Evolutionary conservation across 108 stramenopile genomes (phyloP).

Genomic region (Mediolabrus comicus): DNA sequence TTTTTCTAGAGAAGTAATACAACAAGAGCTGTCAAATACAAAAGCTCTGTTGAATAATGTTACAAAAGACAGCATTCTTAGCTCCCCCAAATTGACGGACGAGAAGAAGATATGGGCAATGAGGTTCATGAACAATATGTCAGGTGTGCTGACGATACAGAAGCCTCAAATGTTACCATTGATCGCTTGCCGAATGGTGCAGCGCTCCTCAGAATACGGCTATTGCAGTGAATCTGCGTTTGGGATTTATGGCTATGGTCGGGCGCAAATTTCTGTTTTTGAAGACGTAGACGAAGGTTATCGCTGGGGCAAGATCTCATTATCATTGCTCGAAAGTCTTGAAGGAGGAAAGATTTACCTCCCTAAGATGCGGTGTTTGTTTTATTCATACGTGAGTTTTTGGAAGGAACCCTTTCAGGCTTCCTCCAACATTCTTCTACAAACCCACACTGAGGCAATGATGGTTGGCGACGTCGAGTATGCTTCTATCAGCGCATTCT

Average conservation of each 20-base stretch:
- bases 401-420: not conserved
- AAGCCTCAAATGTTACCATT: not conserved
- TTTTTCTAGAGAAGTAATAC: not conserved
- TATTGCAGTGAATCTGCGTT: slow-evolving; percentile 15
- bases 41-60: not conserved
- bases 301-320: slow-evolving; percentile 13
- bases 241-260: slow-evolving; percentile 11
- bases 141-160: not conserved
- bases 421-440: not conserved
- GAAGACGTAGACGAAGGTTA: slow-evolving; percentile 22
- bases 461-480: not conserved
- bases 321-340: slow-evolving; percentile 8
- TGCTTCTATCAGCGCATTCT: not conserved
- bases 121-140: not conserved
- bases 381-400: not conserved
- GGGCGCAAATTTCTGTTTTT: slow-evolving; percentile 6
- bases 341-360: not conserved
- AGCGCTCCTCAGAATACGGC: slow-evolving; percentile 20
- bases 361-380: not conserved
- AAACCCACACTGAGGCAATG: not conserved
- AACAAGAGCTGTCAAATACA: not conserved
- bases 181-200: slow-evolving; percentile 20
- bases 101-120: slow-evolving; percentile 1
- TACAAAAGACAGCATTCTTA: not conserved
- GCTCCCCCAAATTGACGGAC: not conserved